Base-by-base conservation (phyloP, 2,329 filamentous ascomycete species). In the Lecanicillium sp. region DNA sequence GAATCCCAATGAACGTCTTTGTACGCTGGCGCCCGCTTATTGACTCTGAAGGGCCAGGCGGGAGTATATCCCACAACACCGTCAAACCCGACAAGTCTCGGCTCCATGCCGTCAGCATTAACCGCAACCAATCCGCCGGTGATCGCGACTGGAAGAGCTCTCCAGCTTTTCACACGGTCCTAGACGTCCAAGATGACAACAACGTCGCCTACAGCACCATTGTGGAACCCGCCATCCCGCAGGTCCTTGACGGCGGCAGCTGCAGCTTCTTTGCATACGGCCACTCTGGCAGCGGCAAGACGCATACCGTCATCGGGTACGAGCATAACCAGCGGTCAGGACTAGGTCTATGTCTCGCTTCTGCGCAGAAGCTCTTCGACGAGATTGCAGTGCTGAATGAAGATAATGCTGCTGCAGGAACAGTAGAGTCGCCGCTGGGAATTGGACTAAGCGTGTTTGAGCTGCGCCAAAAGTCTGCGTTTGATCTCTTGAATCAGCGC, bases 211-310 rank as follows among this genome's bases (percentile, higher is more conserved):
- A 51, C 42, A 37, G 48, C 11, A 37, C 39, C 31, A 46, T 60
- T 3, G 57, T 67, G 4, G 48, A 51, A 12, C 58, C 62, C 4
- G 50, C 49, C 1, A 37, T 66, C 1, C 52, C 58, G 1, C 36
- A 45, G 9, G 53, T 67, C 9, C 37, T 65, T 19, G 35, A 47
- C 9, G 62, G 62, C 4, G 49, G 48, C 12, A 59, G 47, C 11
- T 64, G 62, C 51, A 67, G 58, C 36, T 59, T 95, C 46, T 92
- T 95, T 62, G 92, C 86, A 53, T 95, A 95, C 55, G 88, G 88
- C 20, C 88, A 95, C 56, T 95, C 88, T 0, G 88, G 88, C 6
- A 87, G 85, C 34, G 88, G 88, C 39, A 95, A 95, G 66, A 95
- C 88, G 0, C 84, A 81, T 55, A 94, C 88, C 3, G 94, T 95